Base-by-base conservation (phyloP, 805 yeast genomes). In the Cyberlindnera xylosilytica region DNA sequence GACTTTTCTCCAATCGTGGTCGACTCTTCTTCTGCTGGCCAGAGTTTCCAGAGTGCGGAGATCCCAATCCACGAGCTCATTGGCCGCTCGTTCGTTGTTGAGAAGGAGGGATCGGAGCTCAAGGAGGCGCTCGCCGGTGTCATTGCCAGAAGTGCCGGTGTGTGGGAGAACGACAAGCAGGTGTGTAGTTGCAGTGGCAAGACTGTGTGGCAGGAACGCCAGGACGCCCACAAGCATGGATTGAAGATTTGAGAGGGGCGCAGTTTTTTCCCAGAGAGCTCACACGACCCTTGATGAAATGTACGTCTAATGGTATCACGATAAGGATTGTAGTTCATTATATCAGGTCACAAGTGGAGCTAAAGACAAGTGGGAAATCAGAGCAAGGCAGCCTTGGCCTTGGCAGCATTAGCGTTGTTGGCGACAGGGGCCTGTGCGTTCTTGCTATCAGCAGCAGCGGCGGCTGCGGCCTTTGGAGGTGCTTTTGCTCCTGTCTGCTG, bases 171-270 rank as follows among this genome's bases (percentile, higher is more conserved):
- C 64, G 87, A 84, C 53, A 91, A 91, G 65, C 81, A 81, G 46
- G 95, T 91, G 2, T 91, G 99, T 64, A 82, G 91, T 26, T 93
- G 98, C 63, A 81, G 91, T 13, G 99, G 99, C 15, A 88, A 89
- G 71, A 87, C 96, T 0, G 79, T 91, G 20, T 91, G 99, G 98
- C 89, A 93, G 61, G 99, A 91, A 63, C 73, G 97, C 42, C 63
- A 69, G 38, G 96, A 88, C 56, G 95, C 95, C 1, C 61, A 78
- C 26, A 50, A 61, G 5, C 76, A 75, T 50, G 93, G 93, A 7
- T 62, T 78, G 17, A 65, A 47, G 43, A 51, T 53, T 26, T 60
- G 19, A 38, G 17, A 10, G 7, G 7, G 10, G 10, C 24, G 24
- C 24, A 10, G 24, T 22, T 22, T 8, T 10, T 22, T 22, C 10